These are phyloP conservation scores for Epichloe brachyelytri DNA, from an alignment of 2,329 filamentous ascomycete species.

Conservation along the genomic window DNA sequence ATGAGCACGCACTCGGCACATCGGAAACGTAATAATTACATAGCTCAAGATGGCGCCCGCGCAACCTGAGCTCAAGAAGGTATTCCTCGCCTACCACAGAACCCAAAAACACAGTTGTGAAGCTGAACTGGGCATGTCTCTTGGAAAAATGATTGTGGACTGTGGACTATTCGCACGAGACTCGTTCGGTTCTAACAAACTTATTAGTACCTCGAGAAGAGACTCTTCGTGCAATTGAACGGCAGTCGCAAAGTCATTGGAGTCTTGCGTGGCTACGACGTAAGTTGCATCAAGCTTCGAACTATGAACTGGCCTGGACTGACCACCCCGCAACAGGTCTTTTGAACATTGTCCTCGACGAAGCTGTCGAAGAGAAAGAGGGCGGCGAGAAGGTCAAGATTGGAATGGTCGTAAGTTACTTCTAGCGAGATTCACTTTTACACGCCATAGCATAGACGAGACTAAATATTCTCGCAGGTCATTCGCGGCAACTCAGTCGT, in stretches of 20 bases:
- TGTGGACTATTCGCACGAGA: not conserved
- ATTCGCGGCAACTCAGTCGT: slow-evolving; percentile 97
- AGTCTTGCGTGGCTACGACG: slow-evolving; percentile 89
- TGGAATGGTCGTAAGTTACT: slow-evolving; percentile 71
- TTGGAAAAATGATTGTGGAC: not conserved
- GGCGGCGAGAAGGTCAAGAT: slow-evolving; percentile 81
- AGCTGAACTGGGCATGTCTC: not conserved
- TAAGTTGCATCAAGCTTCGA: slow-evolving; percentile 30
- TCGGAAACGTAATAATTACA: slow-evolving; percentile 4
- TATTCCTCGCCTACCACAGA: slow-evolving; percentile 23
- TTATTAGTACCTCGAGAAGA: slow-evolving; percentile 91
- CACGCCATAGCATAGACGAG: too few species aligned
- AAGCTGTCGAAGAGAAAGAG: slow-evolving; percentile 88
- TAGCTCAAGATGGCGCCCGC: slow-evolving; percentile 80
- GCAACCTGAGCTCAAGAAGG: slow-evolving; percentile 98
- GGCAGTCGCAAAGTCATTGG: slow-evolving; percentile 96
- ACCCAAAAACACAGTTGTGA: not conserved
- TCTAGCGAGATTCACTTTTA: not conserved
- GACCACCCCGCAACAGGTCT: slow-evolving; percentile 52
- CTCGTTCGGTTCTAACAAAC: slow-evolving; percentile 12
- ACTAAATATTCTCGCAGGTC: slow-evolving; percentile 40
- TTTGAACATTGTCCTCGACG: slow-evolving; percentile 97
- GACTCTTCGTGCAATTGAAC: slow-evolving; percentile 94
- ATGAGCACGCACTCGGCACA: slow-evolving; percentile 9
- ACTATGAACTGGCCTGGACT: not conserved